Conservation (phyloP, 1,284 basidiomycete genomes). For the Neolentinus lepideus region DNA sequence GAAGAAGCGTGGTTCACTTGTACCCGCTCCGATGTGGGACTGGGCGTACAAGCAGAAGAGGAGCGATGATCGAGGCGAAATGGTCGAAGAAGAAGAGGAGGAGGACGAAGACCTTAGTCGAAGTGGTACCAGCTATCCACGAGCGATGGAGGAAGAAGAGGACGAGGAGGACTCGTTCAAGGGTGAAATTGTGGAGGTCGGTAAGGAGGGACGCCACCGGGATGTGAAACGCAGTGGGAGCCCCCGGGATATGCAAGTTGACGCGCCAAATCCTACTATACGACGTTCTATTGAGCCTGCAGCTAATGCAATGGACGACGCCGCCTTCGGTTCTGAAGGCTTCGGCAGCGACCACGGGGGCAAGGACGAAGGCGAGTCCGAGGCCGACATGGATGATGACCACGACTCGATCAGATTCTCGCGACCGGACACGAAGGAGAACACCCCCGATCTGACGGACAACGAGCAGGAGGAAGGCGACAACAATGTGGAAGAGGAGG, state of each 20-base stretch:
- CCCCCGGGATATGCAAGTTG: background rate
- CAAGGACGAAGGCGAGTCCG: background rate
- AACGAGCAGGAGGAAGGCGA: constrained; percentile 20
- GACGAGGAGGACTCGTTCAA: constrained; percentile 1
- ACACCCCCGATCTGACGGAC: constrained; percentile 18
- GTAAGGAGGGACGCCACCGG: background rate
- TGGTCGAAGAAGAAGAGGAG: constrained; percentile 1
- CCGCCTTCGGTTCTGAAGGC: background rate
- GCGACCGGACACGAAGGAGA: background rate
- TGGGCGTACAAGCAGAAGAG: background rate
- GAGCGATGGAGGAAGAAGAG: constrained; percentile 2
- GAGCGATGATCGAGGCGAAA: background rate
- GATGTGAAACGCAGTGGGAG: background rate
- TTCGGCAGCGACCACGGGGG: background rate
- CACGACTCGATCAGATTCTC: background rate
- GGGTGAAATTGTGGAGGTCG: too few species aligned
- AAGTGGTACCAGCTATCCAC: background rate
- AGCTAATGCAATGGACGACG: too few species aligned
- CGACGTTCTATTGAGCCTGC: too few species aligned
- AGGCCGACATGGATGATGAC: background rate
- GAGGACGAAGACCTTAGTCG: background rate
- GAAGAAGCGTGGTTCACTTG: constrained; percentile 1
- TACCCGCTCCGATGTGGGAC: constrained; percentile 2
- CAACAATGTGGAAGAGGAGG: constrained; percentile 9
- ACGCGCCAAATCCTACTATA: too few species aligned